A percentile compares a stretch with the other conserved stretches of the same genome.
phyloP scores from a whole-genome alignment of 2,329 filamentous ascomycete species.

The Tolypocladium amazonense region DNA sequence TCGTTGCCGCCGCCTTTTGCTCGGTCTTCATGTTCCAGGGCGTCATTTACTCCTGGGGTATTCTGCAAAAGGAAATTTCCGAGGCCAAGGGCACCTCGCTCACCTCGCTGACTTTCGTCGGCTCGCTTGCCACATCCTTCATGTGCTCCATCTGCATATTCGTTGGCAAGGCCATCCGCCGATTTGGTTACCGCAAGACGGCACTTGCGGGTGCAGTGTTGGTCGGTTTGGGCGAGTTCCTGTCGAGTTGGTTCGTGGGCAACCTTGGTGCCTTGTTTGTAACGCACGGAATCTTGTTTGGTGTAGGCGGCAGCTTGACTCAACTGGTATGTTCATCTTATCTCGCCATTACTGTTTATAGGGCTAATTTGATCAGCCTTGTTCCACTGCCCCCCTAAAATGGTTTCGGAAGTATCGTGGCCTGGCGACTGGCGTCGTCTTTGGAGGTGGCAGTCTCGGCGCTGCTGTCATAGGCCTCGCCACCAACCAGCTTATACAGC shows the following conservation, averaged over 20 bases:
- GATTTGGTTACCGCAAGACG: constrained; percentile 11
- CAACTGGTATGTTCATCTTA: constrained; percentile 10
- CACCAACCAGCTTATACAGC: constrained; percentile 9
- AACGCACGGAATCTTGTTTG: constrained; percentile 15
- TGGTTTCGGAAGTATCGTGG: constrained; percentile 15
- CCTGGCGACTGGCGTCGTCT: constrained; percentile 17
- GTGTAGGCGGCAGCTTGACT: constrained; percentile 15
- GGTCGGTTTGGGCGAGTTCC: constrained; percentile 15
- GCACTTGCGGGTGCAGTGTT: constrained; percentile 12
- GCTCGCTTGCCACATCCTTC: constrained; percentile 15
- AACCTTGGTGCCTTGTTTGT: constrained; percentile 13
- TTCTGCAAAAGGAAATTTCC: constrained; percentile 14
- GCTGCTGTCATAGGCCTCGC: constrained; percentile 15
- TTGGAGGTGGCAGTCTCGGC: constrained; percentile 14
- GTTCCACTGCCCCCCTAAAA: constrained; percentile 14
- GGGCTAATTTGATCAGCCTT: constrained; percentile 8
- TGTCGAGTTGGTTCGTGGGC: constrained; percentile 13
- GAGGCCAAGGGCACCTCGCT: constrained; percentile 10
- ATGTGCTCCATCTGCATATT: constrained; percentile 15
- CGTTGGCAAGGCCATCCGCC: constrained; percentile 11
- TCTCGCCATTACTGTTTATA: neutral
- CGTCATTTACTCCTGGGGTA: constrained; percentile 17
- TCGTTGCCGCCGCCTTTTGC: constrained; percentile 12
- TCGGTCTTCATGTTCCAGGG: constrained; percentile 17
- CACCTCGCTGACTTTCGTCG: constrained; percentile 16